Percentiles rank a stretch among this genome's conserved stretches.
Conservation (phyloP, 768 basidiomycete genomes). For the Amanita jacksonii region DNA sequence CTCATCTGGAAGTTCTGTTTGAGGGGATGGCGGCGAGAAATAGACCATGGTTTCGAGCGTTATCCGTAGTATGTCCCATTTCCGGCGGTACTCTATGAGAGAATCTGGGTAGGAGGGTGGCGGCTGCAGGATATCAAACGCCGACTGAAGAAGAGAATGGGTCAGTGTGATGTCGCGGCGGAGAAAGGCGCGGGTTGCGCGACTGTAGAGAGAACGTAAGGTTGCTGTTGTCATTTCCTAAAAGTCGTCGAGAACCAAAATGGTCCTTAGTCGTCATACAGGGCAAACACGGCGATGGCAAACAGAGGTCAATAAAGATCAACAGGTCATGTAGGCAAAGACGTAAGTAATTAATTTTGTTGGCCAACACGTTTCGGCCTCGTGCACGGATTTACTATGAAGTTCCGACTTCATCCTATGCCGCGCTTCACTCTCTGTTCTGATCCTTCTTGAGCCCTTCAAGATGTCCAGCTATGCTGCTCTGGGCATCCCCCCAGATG, state of each 20-base stretch:
- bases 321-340: too few relatives aligned
- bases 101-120: constrained; percentile 27
- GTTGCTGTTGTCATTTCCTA: constrained; percentile 31
- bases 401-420: constrained; percentile 3
- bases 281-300: not conserved
- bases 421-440: not conserved
- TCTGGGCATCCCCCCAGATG: constrained; percentile 5
- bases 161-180: constrained; percentile 64
- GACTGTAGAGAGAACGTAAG: constrained; percentile 63
- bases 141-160: constrained; percentile 53
- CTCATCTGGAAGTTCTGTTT: constrained; percentile 37
- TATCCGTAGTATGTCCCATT: constrained; percentile 84
- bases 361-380: constrained; percentile 4
- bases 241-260: too few relatives aligned
- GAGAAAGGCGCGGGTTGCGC: constrained; percentile 72
- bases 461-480: constrained; percentile 3
- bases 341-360: too few relatives aligned
- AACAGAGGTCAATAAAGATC: not conserved
- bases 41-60: constrained; percentile 74
- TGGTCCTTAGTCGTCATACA: too few relatives aligned
- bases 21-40: constrained; percentile 39
- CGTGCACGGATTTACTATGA: constrained; percentile 3
- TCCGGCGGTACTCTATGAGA: constrained; percentile 49
- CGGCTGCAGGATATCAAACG: constrained; percentile 50
- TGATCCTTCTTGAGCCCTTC: not conserved